Conservation (phyloP, 164 flowering plant species). For the Nymphaea colorata region DNA sequence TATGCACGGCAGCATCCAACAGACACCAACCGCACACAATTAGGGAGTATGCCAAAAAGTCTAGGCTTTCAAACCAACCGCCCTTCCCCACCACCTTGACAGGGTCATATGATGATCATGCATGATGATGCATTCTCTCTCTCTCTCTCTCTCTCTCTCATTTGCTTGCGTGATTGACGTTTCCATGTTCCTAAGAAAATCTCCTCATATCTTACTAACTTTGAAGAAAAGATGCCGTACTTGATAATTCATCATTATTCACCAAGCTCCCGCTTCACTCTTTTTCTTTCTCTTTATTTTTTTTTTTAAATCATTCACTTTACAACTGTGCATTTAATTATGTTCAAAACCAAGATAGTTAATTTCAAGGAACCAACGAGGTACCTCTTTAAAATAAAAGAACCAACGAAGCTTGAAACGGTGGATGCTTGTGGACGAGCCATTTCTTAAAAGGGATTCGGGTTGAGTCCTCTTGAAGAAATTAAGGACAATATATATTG, state of each 20-base stretch:
- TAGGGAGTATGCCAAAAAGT: not conserved
- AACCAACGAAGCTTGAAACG: too few species aligned
- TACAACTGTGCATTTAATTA: too few species aligned
- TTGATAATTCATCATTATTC: not conserved
- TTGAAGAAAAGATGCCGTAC: not conserved
- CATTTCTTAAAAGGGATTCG: too few species aligned
- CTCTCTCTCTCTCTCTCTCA: too few species aligned
- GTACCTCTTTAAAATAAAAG: too few species aligned
- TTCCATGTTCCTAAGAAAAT: not conserved
- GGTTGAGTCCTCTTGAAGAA: too few species aligned
- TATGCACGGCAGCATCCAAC: not conserved
- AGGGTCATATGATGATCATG: not conserved
- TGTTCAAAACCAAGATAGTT: too few species aligned
- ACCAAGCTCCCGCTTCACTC: not conserved
- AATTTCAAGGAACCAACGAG: too few species aligned
- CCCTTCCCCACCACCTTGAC: not conserved
- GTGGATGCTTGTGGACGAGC: too few species aligned
- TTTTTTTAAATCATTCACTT: too few species aligned
- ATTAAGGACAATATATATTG: too few species aligned
- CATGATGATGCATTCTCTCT: not conserved
- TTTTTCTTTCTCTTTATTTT: not conserved
- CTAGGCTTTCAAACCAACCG: not conserved
- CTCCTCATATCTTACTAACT: not conserved
- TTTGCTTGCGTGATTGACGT: not conserved
- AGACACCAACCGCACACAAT: not conserved